phyloP scores from a whole-genome alignment of 768 basidiomycete species.

The Tulasnella sp. region DNA sequence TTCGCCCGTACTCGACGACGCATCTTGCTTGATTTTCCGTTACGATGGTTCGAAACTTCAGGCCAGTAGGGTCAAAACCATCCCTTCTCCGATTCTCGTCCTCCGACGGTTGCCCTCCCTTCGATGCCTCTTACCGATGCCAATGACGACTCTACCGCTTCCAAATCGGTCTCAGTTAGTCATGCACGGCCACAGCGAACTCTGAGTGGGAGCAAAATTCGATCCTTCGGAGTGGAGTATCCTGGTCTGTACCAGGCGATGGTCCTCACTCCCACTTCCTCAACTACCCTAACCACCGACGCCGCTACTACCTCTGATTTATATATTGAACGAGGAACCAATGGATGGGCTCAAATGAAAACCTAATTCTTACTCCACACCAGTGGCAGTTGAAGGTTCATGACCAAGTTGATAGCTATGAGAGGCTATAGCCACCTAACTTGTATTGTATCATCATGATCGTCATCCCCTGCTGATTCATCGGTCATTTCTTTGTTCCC shows the following conservation, averaged over 20 bases:
- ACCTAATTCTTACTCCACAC: too few relatives aligned
- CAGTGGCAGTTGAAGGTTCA: too few relatives aligned
- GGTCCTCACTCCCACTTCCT: not conserved
- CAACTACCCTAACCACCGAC: not conserved
- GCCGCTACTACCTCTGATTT: too few relatives aligned
- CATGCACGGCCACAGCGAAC: not conserved
- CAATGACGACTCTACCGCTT: not conserved
- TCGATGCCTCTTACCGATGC: not conserved
- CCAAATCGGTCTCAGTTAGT: not conserved
- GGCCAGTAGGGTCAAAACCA: not conserved
- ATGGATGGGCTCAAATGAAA: too few relatives aligned
- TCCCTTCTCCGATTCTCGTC: not conserved
- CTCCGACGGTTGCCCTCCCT: not conserved
- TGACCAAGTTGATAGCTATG: too few relatives aligned
- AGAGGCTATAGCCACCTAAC: too few relatives aligned
- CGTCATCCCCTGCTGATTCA: too few relatives aligned
- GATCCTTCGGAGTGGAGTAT: slow-evolving; percentile 12
- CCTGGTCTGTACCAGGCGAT: slow-evolving; percentile 18
- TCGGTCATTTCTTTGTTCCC: too few relatives aligned
- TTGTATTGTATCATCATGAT: too few relatives aligned
- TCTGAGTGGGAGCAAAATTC: not conserved
- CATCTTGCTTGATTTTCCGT: not conserved
- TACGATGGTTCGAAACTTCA: not conserved
- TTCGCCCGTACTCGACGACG: not conserved
- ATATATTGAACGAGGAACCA: not conserved